These are phyloP conservation scores for Cystobasidium tubakii DNA, from an alignment of 768 basidiomycete species.

Conservation along the genomic window DNA sequence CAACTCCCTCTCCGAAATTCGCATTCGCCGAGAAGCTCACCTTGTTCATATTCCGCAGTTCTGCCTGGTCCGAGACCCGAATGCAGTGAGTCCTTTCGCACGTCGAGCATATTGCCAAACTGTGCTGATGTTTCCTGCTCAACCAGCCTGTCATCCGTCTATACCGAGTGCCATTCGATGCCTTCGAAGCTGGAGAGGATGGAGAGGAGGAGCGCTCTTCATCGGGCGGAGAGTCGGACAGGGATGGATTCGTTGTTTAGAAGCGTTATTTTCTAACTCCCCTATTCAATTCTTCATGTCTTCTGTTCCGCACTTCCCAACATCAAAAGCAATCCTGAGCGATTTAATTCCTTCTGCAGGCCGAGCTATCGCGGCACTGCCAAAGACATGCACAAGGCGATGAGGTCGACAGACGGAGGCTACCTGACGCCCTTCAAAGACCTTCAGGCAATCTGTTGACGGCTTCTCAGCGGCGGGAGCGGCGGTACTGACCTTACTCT, in stretches of 20 bases:
- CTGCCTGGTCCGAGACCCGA: conserved; percentile 93
- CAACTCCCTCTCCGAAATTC: background rate
- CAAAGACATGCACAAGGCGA: no score
- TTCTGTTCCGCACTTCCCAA: background rate
- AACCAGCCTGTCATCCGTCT: conserved; percentile 81
- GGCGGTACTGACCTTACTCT: no score
- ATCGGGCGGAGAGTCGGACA: conserved; percentile 26
- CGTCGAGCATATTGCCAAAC: background rate
- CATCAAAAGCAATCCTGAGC: conserved; percentile 11
- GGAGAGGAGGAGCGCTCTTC: conserved; percentile 18
- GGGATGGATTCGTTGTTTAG: conserved; percentile 30
- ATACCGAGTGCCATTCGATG: conserved; percentile 80
- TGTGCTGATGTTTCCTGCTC: background rate
- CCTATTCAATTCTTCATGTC: background rate
- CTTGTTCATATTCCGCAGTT: conserved; percentile 52
- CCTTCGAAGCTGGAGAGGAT: conserved; percentile 62
- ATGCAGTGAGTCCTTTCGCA: conserved; percentile 62
- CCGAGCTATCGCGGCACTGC: no score
- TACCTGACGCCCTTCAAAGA: no score
- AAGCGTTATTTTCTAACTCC: background rate
- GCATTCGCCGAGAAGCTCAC: background rate
- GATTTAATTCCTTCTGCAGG: background rate
- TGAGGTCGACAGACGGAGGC: no score
- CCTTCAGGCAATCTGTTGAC: no score
- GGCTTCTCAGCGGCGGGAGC: no score